These are phyloP conservation scores for Malus fusca DNA, from an alignment of 306 rosid species.

Conservation along the genomic window DNA sequence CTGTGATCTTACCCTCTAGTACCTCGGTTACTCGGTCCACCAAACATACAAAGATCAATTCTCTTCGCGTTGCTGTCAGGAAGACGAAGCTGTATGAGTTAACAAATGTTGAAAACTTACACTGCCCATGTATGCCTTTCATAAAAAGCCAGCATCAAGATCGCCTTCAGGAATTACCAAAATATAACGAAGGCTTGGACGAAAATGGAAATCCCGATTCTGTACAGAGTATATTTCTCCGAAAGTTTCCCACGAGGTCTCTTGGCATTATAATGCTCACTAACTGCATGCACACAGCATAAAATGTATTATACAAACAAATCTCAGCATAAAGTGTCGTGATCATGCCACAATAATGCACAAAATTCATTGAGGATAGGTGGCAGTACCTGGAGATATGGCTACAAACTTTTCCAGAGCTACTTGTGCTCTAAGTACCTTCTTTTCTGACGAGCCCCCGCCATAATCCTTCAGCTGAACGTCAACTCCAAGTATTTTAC, in stretches of 20 bases:
- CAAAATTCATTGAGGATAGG: slow-evolving; percentile 3
- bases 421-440: slow-evolving; percentile 22
- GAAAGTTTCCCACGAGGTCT: slow-evolving; percentile 38
- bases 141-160: slow-evolving; percentile 36
- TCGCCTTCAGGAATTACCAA: slow-evolving; percentile 47
- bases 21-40: not conserved
- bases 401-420: slow-evolving; percentile 12
- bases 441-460: slow-evolving; percentile 10
- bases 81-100: slow-evolving; percentile 29
- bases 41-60: slow-evolving; percentile 4
- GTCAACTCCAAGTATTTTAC: slow-evolving; percentile 19
- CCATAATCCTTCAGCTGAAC: slow-evolving; percentile 20
- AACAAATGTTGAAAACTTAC: slow-evolving; percentile 23
- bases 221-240: slow-evolving; percentile 56
- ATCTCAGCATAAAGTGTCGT: not conserved
- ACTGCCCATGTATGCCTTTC: slow-evolving; percentile 31
- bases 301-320: not conserved
- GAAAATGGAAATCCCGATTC: slow-evolving; percentile 35
- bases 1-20: not conserved
- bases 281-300: slow-evolving; percentile 30
- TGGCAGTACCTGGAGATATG: slow-evolving; percentile 43
- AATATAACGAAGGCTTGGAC: slow-evolving; percentile 37
- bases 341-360: not conserved
- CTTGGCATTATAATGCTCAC: slow-evolving; percentile 26
- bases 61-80: slow-evolving; percentile 1